Evolutionary conservation across 2,329 filamentous ascomycete genomes (phyloP).

Genomic region (Botrytis tulipae): DNA sequence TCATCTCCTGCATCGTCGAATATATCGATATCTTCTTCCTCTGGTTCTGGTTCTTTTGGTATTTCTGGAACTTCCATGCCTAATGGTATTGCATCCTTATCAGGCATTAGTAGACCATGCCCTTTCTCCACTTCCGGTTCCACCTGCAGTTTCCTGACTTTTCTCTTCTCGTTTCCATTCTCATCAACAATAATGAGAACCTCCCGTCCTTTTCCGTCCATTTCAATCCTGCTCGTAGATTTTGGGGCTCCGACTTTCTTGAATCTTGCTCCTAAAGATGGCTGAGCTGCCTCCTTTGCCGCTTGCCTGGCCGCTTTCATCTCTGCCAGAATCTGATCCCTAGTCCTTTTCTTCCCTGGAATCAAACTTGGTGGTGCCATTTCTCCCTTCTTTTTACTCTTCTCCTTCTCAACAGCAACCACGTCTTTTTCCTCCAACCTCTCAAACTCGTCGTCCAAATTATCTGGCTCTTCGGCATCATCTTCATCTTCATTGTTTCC

Average conservation of each 20-base stretch:
- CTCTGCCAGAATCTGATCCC: slow-evolving; percentile 66
- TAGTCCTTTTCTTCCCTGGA: slow-evolving; percentile 59
- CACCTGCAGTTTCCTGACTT: slow-evolving; percentile 54
- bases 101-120: slow-evolving; percentile 49
- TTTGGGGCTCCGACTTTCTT: slow-evolving; percentile 60
- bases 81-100: slow-evolving; percentile 55
- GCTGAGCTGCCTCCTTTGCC: slow-evolving; percentile 52
- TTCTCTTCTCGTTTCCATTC: slow-evolving; percentile 64
- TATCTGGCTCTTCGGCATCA: slow-evolving; percentile 36
- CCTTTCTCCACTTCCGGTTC: slow-evolving; percentile 42
- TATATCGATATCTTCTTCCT: slow-evolving; percentile 60
- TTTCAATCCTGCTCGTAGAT: slow-evolving; percentile 57
- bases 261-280: slow-evolving; percentile 57
- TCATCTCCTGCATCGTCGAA: slow-evolving; percentile 66
- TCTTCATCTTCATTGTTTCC: slow-evolving; percentile 34
- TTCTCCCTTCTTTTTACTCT: slow-evolving; percentile 56
- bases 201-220: slow-evolving; percentile 59
- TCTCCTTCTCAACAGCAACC: slow-evolving; percentile 50
- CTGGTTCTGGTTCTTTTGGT: slow-evolving; percentile 47
- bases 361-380: slow-evolving; percentile 52
- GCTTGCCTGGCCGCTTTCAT: slow-evolving; percentile 62
- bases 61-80: slow-evolving; percentile 66
- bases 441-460: slow-evolving; percentile 67
- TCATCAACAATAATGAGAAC: slow-evolving; percentile 65
- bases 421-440: slow-evolving; percentile 55